These are phyloP conservation scores for Alisma plantagoaquatica DNA, from an alignment of 106 monocot species.

Conservation along the genomic window DNA sequence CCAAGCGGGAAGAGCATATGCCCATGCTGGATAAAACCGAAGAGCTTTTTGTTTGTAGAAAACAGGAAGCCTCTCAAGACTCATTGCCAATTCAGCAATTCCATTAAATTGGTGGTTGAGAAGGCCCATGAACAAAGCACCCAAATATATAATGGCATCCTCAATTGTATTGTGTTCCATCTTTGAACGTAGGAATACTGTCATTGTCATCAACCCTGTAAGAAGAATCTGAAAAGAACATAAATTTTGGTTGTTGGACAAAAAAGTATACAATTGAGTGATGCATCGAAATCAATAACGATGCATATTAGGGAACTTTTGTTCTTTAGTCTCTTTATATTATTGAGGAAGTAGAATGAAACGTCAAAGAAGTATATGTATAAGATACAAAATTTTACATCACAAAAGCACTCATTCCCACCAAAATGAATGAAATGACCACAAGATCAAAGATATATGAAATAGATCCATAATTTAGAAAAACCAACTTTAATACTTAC, in stretches of 20 bases:
- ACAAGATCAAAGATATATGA: no score
- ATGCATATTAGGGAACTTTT: no score
- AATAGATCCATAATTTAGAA: no score
- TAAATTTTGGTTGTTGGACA: no score
- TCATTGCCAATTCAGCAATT: slow-evolving; percentile 69
- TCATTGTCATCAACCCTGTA: slow-evolving; percentile 54
- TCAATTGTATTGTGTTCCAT: slow-evolving; percentile 28
- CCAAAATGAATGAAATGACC: no score
- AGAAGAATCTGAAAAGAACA: slow-evolving; percentile 34
- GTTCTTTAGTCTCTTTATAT: no score
- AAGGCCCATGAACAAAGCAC: slow-evolving; percentile 65
- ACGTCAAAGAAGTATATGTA: no score
- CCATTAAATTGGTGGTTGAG: slow-evolving; percentile 67
- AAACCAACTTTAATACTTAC: no score
- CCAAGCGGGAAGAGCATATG: slow-evolving; percentile 75
- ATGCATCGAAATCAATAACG: not conserved
- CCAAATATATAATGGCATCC: slow-evolving; percentile 48
- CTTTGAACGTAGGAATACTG: slow-evolving; percentile 59
- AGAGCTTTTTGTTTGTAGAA: slow-evolving; percentile 84
- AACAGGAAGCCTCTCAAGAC: slow-evolving; percentile 68
- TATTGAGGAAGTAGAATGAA: no score
- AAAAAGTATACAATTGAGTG: no score
- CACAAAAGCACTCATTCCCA: no score
- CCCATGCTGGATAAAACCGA: slow-evolving; percentile 70
- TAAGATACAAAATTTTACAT: no score